These are phyloP conservation scores for Cyclostephanos tholiformis DNA, from an alignment of 108 stramenopile genomes.

Conservation along the genomic window DNA sequence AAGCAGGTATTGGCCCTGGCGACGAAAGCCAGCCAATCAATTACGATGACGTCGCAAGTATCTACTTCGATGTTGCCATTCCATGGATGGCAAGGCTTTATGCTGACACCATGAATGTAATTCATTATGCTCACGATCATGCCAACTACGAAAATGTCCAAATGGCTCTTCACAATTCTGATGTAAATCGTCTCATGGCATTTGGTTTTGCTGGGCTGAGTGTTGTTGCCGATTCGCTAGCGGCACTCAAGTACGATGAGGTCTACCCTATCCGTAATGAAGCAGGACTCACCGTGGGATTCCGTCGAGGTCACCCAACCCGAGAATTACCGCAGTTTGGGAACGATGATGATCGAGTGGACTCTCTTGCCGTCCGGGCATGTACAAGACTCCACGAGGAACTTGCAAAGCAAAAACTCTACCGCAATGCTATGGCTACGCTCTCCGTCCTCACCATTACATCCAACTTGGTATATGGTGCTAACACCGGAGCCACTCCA, in stretches of 20 bases:
- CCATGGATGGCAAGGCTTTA: slow-evolving; percentile 79
- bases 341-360: slow-evolving; percentile 62
- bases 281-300: slow-evolving; percentile 58
- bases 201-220: slow-evolving; percentile 67
- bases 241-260: slow-evolving; percentile 65
- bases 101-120: slow-evolving; percentile 75
- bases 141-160: slow-evolving; percentile 64
- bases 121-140: slow-evolving; percentile 66
- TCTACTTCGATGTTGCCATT: slow-evolving; percentile 66
- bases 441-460: slow-evolving; percentile 71
- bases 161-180: slow-evolving; percentile 69
- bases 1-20: slow-evolving; percentile 57
- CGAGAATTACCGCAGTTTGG: slow-evolving; percentile 59
- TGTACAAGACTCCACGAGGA: slow-evolving; percentile 52
- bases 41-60: slow-evolving; percentile 47
- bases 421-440: slow-evolving; percentile 63
- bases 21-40: slow-evolving; percentile 62
- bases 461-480: slow-evolving; percentile 69
- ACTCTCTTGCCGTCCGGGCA: slow-evolving; percentile 54
- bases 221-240: slow-evolving; percentile 68
- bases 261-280: slow-evolving; percentile 65
- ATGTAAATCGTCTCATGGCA: slow-evolving; percentile 74
- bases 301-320: slow-evolving; percentile 53
- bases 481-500: slow-evolving; percentile 63
- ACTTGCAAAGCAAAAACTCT: slow-evolving; percentile 60